phyloP scores from a whole-genome alignment of 371 early-diverging fungal genomes.

The Mortierella sp. region DNA sequence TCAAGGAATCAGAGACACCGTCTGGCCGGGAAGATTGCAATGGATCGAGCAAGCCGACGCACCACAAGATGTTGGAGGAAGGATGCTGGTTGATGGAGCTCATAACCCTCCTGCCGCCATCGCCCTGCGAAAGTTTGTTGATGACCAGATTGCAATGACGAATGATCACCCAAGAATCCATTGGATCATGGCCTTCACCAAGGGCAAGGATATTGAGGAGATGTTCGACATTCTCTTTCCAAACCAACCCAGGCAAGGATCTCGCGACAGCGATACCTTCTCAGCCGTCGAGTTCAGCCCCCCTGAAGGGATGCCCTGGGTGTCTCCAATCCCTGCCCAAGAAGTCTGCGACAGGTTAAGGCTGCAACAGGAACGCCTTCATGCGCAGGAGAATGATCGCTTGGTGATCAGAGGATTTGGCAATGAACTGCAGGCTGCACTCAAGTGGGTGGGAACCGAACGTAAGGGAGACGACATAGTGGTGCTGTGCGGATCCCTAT shows the following conservation, averaged over 20 bases:
- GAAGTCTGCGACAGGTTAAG: constrained; percentile 49
- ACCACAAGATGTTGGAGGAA: constrained; percentile 23
- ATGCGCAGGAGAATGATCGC: not conserved
- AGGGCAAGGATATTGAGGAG: constrained; percentile 72
- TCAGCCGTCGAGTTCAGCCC: constrained; percentile 76
- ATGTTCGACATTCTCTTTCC: constrained; percentile 67
- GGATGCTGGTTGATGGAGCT: constrained; percentile 86
- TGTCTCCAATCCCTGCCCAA: constrained; percentile 60
- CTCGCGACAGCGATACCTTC: constrained; percentile 69
- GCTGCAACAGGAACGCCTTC: constrained; percentile 20
- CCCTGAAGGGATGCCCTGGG: constrained; percentile 92
- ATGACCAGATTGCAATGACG: constrained; percentile 46
- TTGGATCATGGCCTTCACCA: constrained; percentile 86
- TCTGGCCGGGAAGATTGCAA: constrained; percentile 90
- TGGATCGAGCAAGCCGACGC: constrained; percentile 57
- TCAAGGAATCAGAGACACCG: constrained; percentile 65
- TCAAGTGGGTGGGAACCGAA: constrained; percentile 28
- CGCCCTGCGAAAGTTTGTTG: constrained; percentile 72
- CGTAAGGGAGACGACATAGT: constrained; percentile 56
- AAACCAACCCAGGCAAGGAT: not conserved
- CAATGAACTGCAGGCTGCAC: constrained; percentile 35
- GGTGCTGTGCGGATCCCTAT: constrained; percentile 87
- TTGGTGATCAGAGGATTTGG: constrained; percentile 31
- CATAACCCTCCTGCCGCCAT: constrained; percentile 85
- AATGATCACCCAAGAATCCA: constrained; percentile 52